Base-by-base conservation (phyloP, 306 rosid genomes). In the Leucaena leucocephala region DNA sequence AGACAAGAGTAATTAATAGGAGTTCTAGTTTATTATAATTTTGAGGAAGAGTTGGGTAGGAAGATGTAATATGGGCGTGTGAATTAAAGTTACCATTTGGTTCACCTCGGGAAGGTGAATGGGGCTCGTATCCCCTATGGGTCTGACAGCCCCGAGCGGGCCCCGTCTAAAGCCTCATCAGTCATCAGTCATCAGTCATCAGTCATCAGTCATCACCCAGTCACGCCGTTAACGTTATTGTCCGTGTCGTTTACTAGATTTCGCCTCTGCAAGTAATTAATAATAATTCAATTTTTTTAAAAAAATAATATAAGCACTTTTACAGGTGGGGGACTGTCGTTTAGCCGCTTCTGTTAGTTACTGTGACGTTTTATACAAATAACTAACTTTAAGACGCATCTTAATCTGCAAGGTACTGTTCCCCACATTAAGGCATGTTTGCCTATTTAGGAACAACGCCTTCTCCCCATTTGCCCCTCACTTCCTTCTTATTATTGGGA, bases 21-120 rank as follows among this genome's bases (percentile, higher is more conserved):
- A 27, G 27, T 27, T 0, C 1, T 27, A 1, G 1, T 27, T 27
- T 27, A 16, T 17, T 5, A 11, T 54, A 54, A 54, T 19, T 21
- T 58, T 21, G 35, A 8, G 15, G 6, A 9, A 58, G 35, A 58
- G 0, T 58, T 58, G 64, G 64, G 64, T 58, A 0, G 0, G 3
- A 22, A 58, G 36, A 4, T 58, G 64, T 58, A 22, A 58, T 22
- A 21, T 21, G 15, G 11, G 16, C 64, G 14, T 1, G 64, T 10
- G 16, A 27, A 22, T 58, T 21, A 74, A 61, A 61, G 39, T 61
- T 61, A 61, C 66, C 66, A 11, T 11, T 33, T 22, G 15, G 3
- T 71, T 42, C 58, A 57, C 91, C 89, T 89, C 88, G 91, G 89
- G 91, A 89, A 87, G 90, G 88, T 57, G 84, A 85, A 49, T 72